Percentiles rank a stretch among this genome's conserved stretches.
Conservation (phyloP, 805 yeast genomes). For the Debaryomyces prosopidis region DNA sequence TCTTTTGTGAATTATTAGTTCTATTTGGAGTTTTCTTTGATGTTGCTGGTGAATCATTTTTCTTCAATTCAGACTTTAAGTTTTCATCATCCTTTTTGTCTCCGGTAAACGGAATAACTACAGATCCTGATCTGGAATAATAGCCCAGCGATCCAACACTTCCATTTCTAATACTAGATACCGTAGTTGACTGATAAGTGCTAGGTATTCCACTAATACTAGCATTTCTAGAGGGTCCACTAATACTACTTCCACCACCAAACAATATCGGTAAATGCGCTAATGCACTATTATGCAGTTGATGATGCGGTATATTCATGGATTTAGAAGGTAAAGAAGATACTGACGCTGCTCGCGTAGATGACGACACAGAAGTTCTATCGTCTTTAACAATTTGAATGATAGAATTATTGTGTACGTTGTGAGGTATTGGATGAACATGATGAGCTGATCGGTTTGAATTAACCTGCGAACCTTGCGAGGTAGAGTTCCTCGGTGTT, state of each 20-base stretch:
- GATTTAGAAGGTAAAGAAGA: constrained; percentile 44
- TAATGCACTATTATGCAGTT: constrained; percentile 35
- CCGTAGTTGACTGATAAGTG: constrained; percentile 32
- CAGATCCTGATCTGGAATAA: constrained; percentile 38
- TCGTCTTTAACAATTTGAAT: constrained; percentile 44
- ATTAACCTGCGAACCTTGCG: constrained; percentile 9
- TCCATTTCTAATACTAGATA: constrained; percentile 42
- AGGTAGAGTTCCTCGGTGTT: constrained; percentile 33
- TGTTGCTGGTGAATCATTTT: constrained; percentile 4
- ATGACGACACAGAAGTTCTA: constrained; percentile 29
- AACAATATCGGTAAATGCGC: constrained; percentile 45
- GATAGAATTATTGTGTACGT: constrained; percentile 38
- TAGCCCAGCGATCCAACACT: constrained; percentile 35
- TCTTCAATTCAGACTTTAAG: constrained; percentile 19
- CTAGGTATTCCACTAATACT: constrained; percentile 32
- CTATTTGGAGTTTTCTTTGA: constrained; percentile 1
- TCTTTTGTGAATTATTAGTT: constrained; percentile 3
- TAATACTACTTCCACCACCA: constrained; percentile 40
- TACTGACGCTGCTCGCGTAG: constrained; percentile 36
- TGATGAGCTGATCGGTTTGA: constrained; percentile 1
- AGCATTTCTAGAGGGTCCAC: constrained; percentile 41
- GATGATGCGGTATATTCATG: constrained; percentile 50
- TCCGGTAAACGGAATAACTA: constrained; percentile 35
- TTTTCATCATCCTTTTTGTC: constrained; percentile 27
- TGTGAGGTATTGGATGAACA: constrained; percentile 5